Conservation (phyloP, 176 grass and related monocot genomes). For the Coix lacrymajobi region DNA sequence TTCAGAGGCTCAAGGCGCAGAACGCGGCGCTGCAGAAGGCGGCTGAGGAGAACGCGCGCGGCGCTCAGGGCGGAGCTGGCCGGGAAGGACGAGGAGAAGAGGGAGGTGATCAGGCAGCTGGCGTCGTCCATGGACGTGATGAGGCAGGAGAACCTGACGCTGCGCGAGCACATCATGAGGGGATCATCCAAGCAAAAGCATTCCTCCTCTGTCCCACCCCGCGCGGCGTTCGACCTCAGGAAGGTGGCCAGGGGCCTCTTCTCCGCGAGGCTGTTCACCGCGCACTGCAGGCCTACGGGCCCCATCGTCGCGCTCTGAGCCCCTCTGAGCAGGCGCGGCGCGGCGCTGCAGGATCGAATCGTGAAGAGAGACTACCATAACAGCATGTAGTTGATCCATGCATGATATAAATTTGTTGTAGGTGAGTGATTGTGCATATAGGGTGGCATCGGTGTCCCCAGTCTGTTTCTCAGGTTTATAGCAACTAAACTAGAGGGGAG, state of each 20-base stretch:
- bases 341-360: background rate
- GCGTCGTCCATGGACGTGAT: constrained; percentile 56
- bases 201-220: background rate
- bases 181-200: constrained; percentile 24
- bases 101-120: constrained; percentile 93
- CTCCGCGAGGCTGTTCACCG: constrained; percentile 47
- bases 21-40: constrained; percentile 35
- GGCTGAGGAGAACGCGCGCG: constrained; percentile 31
- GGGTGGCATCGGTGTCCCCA: background rate
- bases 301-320: constrained; percentile 55
- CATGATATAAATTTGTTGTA: constrained; percentile 26
- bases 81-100: constrained; percentile 84
- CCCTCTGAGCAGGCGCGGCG: no score
- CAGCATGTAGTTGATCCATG: background rate
- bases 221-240: constrained; percentile 44
- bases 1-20: constrained; percentile 28
- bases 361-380: background rate
- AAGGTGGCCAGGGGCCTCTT: constrained; percentile 61
- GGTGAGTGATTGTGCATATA: constrained; percentile 2
- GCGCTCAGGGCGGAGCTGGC: constrained; percentile 39
- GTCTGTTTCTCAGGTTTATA: no score
- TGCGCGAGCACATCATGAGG: constrained; percentile 44
- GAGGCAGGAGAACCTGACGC: constrained; percentile 51
- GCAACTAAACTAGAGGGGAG: no score
- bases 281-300: constrained; percentile 32